Conservation (phyloP, 164 flowering plant species). For the Pachysandra terminalis region DNA sequence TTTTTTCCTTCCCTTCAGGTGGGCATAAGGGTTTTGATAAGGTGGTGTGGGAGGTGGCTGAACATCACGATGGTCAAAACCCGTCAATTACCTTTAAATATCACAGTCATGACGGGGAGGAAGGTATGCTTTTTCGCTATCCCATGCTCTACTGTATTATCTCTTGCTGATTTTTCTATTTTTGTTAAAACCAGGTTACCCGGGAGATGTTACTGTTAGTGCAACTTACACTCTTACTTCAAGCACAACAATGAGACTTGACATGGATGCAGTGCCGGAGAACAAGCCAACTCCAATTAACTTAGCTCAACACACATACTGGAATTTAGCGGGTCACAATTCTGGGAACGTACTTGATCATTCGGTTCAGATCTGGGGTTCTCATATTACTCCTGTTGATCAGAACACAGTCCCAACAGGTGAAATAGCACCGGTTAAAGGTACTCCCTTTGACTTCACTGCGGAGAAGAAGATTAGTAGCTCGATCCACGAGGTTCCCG, state of each 20-base stretch:
- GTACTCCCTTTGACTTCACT: background rate
- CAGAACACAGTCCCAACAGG: constrained; percentile 27
- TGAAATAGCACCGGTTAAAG: background rate
- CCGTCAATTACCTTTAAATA: constrained; percentile 89
- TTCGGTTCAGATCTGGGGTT: constrained; percentile 62
- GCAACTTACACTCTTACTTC: constrained; percentile 85
- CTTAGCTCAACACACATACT: constrained; percentile 93
- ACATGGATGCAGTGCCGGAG: constrained; percentile 89
- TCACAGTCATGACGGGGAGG: constrained; percentile 82
- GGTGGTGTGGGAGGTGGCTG: constrained; percentile 74
- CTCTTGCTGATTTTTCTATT: background rate
- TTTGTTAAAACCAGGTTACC: constrained; percentile 57
- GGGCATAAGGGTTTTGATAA: constrained; percentile 85
- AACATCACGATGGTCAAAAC: constrained; percentile 44
- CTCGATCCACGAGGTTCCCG: constrained; percentile 16
- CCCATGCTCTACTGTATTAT: background rate
- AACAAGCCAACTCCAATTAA: constrained; percentile 79
- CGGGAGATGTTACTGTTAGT: constrained; percentile 71
- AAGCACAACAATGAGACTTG: constrained; percentile 68
- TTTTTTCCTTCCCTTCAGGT: constrained; percentile 38
- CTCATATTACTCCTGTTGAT: constrained; percentile 82
- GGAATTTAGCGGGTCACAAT: constrained; percentile 88
- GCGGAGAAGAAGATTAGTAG: background rate
- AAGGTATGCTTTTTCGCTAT: constrained; percentile 46
- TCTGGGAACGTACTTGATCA: constrained; percentile 80